phyloP scores from a whole-genome alignment of 768 basidiomycete species.

The Amanita phalloides region DNA sequence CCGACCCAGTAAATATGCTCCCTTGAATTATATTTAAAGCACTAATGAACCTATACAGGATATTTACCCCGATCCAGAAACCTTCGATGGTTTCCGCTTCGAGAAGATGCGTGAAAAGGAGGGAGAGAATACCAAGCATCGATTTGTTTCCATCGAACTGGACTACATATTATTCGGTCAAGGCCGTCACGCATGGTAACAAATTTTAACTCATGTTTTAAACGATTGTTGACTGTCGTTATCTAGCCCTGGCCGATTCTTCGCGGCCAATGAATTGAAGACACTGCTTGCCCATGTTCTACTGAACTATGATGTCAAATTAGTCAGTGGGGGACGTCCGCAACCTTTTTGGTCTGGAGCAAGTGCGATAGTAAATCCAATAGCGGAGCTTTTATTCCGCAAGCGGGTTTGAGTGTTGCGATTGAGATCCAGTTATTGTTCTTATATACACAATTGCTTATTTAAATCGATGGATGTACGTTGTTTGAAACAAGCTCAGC shows the following conservation, averaged over 20 bases:
- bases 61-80: too few relatives aligned
- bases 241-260: conserved; percentile 23
- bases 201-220: background rate
- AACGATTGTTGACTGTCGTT: background rate
- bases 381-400: conserved; percentile 23
- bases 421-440: too few relatives aligned
- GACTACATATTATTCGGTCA: too few relatives aligned
- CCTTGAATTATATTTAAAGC: background rate
- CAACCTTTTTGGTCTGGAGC: conserved; percentile 7
- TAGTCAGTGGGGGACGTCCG: conserved; percentile 11
- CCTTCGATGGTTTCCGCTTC: too few relatives aligned
- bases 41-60: too few relatives aligned
- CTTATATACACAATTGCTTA: too few relatives aligned
- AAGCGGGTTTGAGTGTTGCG: conserved; percentile 8
- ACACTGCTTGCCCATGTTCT: conserved; percentile 8
- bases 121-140: too few relatives aligned
- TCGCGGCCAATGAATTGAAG: conserved; percentile 10
- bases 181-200: conserved; percentile 1
- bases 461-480: too few relatives aligned
- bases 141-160: too few relatives aligned
- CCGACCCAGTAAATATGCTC: background rate
- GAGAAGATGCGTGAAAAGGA: too few relatives aligned
- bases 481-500: too few relatives aligned
- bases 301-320: conserved; percentile 23
- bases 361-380: conserved; percentile 15